Evolutionary conservation across 2,329 filamentous ascomycete species (phyloP).

Genomic region (Pseudogymnoascus verrucosus): DNA sequence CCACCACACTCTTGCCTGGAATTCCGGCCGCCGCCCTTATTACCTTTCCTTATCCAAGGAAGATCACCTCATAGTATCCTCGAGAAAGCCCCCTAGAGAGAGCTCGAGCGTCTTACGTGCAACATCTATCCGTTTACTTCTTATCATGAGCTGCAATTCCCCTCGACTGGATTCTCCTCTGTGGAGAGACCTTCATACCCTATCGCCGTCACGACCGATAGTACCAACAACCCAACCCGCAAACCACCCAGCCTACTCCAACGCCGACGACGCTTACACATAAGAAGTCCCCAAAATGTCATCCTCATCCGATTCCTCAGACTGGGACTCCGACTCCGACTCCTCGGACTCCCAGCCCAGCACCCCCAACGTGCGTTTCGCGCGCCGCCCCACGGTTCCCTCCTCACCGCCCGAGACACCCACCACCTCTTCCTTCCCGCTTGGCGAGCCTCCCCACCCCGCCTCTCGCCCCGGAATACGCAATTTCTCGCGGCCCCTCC

Average conservation of each 20-base stretch:
- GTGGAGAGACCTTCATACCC: conserved; percentile 25
- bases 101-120: background rate
- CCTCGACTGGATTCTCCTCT: conserved; percentile 26
- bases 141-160: conserved; percentile 30
- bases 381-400: conserved; percentile 31
- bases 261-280: background rate
- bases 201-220: conserved; percentile 10
- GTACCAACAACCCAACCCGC: conserved; percentile 4
- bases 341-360: conserved; percentile 32
- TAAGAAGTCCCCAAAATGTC: background rate
- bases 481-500: conserved; percentile 22
- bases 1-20: background rate
- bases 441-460: conserved; percentile 19
- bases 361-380: conserved; percentile 35
- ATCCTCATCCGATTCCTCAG: background rate
- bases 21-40: background rate
- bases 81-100: background rate
- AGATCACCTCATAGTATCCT: background rate
- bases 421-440: conserved; percentile 29
- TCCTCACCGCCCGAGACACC: conserved; percentile 43
- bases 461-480: conserved; percentile 21
- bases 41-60: background rate
- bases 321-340: conserved; percentile 11
- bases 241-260: background rate
- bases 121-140: conserved; percentile 1